phyloP scores from a whole-genome alignment of 2,329 filamentous ascomycete species.

The Fusarium citri region DNA sequence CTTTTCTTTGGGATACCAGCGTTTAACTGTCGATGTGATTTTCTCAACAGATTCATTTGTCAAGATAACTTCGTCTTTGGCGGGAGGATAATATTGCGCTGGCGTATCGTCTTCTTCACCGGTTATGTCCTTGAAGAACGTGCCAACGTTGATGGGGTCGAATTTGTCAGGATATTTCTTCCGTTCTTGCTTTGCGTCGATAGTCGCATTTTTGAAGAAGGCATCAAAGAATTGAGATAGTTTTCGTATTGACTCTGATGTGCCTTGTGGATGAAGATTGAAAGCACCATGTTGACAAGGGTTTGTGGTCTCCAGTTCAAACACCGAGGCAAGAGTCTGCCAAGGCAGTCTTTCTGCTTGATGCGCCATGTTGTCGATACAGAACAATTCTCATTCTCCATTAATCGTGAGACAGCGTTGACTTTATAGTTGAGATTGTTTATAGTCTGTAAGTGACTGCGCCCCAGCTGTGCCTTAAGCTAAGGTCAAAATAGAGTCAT shows the following conservation, averaged over 20 bases:
- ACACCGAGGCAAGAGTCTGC: constrained; percentile 12
- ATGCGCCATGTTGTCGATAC: constrained; percentile 10
- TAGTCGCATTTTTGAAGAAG: not conserved
- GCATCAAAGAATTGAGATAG: not conserved
- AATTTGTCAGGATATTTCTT: not conserved
- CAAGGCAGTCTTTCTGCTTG: constrained; percentile 24
- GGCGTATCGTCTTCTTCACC: not conserved
- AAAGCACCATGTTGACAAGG: constrained; percentile 11
- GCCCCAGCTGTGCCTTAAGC: not conserved
- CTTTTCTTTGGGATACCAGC: not conserved
- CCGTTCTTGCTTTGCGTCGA: not conserved
- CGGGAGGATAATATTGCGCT: not conserved
- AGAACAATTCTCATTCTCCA: accelerated
- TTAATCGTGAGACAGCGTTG: accelerated
- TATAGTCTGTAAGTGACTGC: not conserved
- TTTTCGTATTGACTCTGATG: not conserved
- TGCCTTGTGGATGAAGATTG: constrained; percentile 17
- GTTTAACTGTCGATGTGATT: not conserved
- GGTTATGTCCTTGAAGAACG: not conserved
- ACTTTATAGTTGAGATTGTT: no score
- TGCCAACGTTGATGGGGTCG: not conserved
- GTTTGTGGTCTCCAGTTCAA: constrained; percentile 17
- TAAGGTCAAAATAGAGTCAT: not conserved
- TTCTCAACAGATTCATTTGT: not conserved
- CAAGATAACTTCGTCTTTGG: constrained; percentile 3